phyloP scores from a whole-genome alignment of 2,329 filamentous ascomycete genomes.

The Exophiala bonariae region DNA sequence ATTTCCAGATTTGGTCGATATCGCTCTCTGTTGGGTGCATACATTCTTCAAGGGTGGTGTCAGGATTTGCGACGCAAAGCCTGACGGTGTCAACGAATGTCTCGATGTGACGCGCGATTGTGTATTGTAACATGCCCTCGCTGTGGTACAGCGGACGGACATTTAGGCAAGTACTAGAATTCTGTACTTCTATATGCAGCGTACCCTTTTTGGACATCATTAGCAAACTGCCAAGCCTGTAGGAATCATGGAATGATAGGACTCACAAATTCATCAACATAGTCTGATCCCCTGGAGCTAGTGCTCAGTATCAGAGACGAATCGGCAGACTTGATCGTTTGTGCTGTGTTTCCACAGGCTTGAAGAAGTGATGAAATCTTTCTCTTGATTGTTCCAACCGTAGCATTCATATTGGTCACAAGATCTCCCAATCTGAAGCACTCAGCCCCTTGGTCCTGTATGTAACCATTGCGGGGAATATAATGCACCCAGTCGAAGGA shows the following conservation, averaged over 20 bases:
- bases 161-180: conserved; percentile 31
- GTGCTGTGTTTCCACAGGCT: too few species aligned
- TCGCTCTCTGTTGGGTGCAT: conserved; percentile 33
- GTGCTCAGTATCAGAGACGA: conserved; percentile 1
- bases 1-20: conserved; percentile 27
- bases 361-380: too few species aligned
- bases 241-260: too few species aligned
- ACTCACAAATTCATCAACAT: not conserved
- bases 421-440: conserved; percentile 35
- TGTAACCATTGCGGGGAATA: conserved; percentile 11
- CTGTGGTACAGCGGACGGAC: conserved; percentile 45
- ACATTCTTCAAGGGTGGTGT: conserved; percentile 33
- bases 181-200: conserved; percentile 35
- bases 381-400: conserved; percentile 21
- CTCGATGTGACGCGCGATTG: conserved; percentile 44
- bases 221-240: too few species aligned
- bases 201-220: conserved; percentile 27
- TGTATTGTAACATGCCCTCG: conserved; percentile 43
- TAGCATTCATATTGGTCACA: conserved; percentile 35
- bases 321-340: too few species aligned
- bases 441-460: conserved; percentile 21
- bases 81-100: conserved; percentile 44
- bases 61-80: conserved; percentile 33
- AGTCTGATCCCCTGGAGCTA: not conserved
- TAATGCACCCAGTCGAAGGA: conserved; percentile 43